Percentiles rank a stretch among this genome's conserved stretches.
phyloP scores from a whole-genome alignment of 192 early-diverging fungal species.

The Podila verticillata region DNA sequence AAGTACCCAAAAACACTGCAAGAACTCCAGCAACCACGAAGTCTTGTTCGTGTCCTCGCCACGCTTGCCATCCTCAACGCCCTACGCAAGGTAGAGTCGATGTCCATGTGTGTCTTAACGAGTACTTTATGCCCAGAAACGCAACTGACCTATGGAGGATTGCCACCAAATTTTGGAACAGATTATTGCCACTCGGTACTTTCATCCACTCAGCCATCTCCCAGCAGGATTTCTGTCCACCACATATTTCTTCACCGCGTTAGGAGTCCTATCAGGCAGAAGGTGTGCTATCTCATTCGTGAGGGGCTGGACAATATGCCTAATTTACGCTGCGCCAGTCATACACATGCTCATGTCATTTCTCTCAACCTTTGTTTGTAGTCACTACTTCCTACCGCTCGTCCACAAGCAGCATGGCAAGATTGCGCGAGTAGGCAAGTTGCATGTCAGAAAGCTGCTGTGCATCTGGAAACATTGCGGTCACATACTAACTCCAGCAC shows the following conservation, averaged over 20 bases:
- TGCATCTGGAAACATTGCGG: no score
- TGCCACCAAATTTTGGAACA: background rate
- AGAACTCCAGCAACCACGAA: no score
- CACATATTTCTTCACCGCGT: constrained; percentile 17
- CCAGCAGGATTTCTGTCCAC: constrained; percentile 10
- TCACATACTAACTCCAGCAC: no score
- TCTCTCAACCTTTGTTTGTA: no score
- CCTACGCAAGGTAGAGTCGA: constrained; percentile 15
- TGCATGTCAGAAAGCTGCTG: no score
- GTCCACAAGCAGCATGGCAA: constrained; percentile 53
- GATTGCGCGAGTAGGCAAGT: constrained; percentile 42
- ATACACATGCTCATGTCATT: no score
- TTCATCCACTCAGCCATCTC: constrained; percentile 33
- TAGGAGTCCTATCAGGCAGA: constrained; percentile 12
- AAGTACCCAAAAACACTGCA: constrained; percentile 1
- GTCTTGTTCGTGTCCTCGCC: background rate
- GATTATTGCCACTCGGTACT: constrained; percentile 17
- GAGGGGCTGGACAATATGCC: no score
- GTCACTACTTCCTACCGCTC: constrained; percentile 11
- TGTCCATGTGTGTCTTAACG: background rate
- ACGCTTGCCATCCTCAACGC: constrained; percentile 10
- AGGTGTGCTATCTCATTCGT: constrained; percentile 5
- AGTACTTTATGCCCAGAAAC: background rate
- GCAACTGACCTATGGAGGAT: no score
- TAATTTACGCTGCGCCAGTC: no score